Evolutionary conservation across 192 early-diverging fungal genomes (phyloP).

Genomic region (Coemansia guatemalensis): DNA sequence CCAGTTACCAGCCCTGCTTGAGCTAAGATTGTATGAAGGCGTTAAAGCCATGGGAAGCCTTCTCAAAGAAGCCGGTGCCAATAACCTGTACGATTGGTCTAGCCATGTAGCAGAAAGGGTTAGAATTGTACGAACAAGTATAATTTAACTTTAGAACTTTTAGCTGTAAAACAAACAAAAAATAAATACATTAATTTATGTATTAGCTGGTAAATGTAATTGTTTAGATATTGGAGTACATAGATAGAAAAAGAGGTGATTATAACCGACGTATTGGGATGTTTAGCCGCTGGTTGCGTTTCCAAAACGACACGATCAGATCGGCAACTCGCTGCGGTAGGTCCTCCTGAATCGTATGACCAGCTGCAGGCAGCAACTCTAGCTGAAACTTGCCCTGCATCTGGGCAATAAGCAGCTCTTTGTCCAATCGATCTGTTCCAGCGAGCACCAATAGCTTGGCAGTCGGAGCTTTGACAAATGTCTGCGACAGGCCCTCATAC

Average conservation of each 20-base stretch:
- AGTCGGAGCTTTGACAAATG: constrained; percentile 61
- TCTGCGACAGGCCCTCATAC: constrained; percentile 64
- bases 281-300: constrained; percentile 61
- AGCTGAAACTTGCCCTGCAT: constrained; percentile 88
- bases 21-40: constrained; percentile 7
- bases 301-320: constrained; percentile 65
- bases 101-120: constrained; percentile 12
- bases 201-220: too few species aligned
- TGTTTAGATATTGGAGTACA: too few species aligned
- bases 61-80: neutral
- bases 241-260: too few species aligned
- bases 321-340: constrained; percentile 59
- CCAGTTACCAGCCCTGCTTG: constrained; percentile 5
- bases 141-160: too few species aligned
- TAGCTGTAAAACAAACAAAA: neutral
- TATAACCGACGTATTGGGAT: constrained; percentile 23
- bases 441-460: constrained; percentile 70
- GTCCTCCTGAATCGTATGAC: constrained; percentile 76
- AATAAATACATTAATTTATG: neutral
- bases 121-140: neutral
- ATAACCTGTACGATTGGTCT: constrained; percentile 18
- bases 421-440: constrained; percentile 75
- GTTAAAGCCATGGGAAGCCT: neutral
- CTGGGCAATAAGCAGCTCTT: constrained; percentile 71
- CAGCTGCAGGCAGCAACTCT: constrained; percentile 63